phyloP scores from a whole-genome alignment of 2,329 filamentous ascomycete species.

The Aureobasidium melanogenum region DNA sequence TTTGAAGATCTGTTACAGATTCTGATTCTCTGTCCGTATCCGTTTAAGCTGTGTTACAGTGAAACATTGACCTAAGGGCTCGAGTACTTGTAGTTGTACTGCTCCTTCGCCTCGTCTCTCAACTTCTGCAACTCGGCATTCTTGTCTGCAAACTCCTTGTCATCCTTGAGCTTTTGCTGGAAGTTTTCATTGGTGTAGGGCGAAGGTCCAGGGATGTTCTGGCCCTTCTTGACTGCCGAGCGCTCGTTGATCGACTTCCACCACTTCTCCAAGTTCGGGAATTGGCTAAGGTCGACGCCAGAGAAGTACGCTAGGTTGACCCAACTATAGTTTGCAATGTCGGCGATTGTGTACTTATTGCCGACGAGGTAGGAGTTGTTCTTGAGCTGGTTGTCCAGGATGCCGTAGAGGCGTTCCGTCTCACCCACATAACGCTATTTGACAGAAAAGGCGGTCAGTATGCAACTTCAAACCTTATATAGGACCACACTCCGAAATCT shows the following conservation, averaged over 20 bases:
- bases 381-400: conserved; percentile 35
- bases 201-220: conserved; percentile 29
- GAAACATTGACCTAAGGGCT: conserved; percentile 22
- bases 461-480: neutral
- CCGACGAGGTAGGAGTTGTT: conserved; percentile 36
- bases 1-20: neutral
- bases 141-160: conserved; percentile 41
- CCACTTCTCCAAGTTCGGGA: conserved; percentile 37
- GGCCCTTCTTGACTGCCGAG: conserved; percentile 34
- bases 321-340: conserved; percentile 39
- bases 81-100: conserved; percentile 38
- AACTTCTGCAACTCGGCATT: conserved; percentile 31
- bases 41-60: neutral
- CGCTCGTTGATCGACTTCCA: conserved; percentile 33
- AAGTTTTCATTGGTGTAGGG: conserved; percentile 34
- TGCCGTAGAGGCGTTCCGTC: conserved; percentile 37
- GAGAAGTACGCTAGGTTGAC: conserved; percentile 33
- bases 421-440: conserved; percentile 36
- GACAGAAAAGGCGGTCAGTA: conserved; percentile 15
- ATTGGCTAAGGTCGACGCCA: conserved; percentile 33
- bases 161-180: conserved; percentile 34
- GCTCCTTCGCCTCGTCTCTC: conserved; percentile 34
- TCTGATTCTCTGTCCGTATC: neutral
- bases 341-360: conserved; percentile 38
- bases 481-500: neutral